Evolutionary conservation across 169 alveolate species (phyloP).

Genomic region (Miamiensis avidus): DNA sequence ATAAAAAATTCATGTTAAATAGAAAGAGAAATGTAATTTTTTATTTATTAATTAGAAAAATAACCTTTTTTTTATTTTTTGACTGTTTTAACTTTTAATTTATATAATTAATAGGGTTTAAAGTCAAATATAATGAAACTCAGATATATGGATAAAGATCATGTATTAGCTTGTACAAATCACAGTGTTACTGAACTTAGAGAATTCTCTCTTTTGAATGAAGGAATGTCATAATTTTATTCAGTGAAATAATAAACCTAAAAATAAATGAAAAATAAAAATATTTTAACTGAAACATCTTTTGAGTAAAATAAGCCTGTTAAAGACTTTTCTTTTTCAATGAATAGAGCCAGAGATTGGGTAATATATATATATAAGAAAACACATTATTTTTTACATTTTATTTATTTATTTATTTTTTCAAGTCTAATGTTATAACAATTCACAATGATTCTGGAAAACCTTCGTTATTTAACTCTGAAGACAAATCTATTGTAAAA

Average conservation of each 20-base stretch:
- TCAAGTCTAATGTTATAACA: conserved; percentile 7
- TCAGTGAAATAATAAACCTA: conserved; percentile 13
- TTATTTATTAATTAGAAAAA: no score
- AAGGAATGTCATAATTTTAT: neutral
- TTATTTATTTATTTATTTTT: no score
- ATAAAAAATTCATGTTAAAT: neutral
- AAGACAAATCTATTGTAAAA: conserved; percentile 21
- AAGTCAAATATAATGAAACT: neutral
- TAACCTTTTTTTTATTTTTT: no score
- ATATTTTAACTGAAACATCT: conserved; percentile 11
- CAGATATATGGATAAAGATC: conserved; percentile 7
- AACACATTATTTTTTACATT: no score
- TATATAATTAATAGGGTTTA: neutral
- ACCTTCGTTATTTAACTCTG: conserved; percentile 15
- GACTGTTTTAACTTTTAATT: no score
- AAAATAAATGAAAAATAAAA: conserved; percentile 3
- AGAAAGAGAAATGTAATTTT: neutral
- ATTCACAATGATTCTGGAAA: conserved; percentile 19
- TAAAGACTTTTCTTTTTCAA: conserved; percentile 20
- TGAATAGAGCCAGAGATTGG: conserved; percentile 27
- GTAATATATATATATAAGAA: neutral
- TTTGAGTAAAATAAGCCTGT: neutral
- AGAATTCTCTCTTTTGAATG: conserved; percentile 15
- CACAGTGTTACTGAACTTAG: neutral
- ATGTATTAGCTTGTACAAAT: conserved; percentile 2